Evolutionary conservation across 176 grass and related monocot genomes (phyloP).

Genomic region (Pharus latifolius): DNA sequence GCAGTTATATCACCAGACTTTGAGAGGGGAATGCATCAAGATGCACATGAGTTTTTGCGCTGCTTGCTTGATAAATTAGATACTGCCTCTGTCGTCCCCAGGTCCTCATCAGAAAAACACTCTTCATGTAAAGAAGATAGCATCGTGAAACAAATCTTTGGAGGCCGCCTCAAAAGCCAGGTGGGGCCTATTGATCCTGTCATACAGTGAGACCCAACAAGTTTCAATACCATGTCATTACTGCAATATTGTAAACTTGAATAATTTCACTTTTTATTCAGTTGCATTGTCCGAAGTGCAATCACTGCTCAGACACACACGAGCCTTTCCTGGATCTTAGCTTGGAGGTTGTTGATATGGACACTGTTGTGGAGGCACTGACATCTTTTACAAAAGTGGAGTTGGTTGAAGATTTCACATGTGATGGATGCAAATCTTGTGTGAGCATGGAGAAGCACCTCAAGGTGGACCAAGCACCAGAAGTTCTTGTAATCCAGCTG

Average conservation of each 20-base stretch:
- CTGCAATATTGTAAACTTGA: not conserved
- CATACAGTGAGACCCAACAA: not conserved
- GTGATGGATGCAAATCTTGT: conserved; percentile 39
- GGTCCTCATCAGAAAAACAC: not conserved
- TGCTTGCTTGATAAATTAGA: conserved; percentile 40
- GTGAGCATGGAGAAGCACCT: conserved; percentile 53
- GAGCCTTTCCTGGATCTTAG: conserved; percentile 55
- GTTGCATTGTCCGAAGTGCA: conserved; percentile 40
- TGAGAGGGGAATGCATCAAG: conserved; percentile 16
- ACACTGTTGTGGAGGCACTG: conserved; percentile 23
- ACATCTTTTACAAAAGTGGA: conserved; percentile 48
- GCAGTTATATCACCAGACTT: conserved; percentile 34
- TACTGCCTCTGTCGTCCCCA: not conserved
- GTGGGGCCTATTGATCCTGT: not conserved
- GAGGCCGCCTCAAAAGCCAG: conserved; percentile 46
- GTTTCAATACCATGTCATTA: not conserved
- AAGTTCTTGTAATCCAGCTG: conserved; percentile 51
- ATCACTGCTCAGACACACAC: conserved; percentile 25
- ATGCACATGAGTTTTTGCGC: conserved; percentile 41
- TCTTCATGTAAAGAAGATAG: conserved; percentile 13
- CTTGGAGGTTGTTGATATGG: conserved; percentile 36
- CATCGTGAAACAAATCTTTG: conserved; percentile 30
- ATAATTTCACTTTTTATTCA: conserved; percentile 12
- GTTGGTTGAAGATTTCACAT: conserved; percentile 36
- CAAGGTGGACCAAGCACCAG: conserved; percentile 30